A percentile compares a stretch with the other conserved stretches of the same genome.
phyloP scores from a whole-genome alignment of 345 rosid genomes.

The Brassica napus region Da-Ae NC_063442.1:26612501-26613000 shows the following conservation, averaged over 20 bases:
- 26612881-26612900: slow-evolving; percentile 41
- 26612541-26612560: background rate
- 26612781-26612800: slow-evolving; percentile 42
- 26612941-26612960: slow-evolving; percentile 39
- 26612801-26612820: slow-evolving; percentile 61
- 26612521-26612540: no score
- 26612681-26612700: slow-evolving; percentile 34
- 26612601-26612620: slow-evolving; percentile 1
- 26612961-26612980: slow-evolving; percentile 28
- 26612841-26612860: slow-evolving; percentile 66
- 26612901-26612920: slow-evolving; percentile 71
- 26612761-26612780: background rate
- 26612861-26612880: slow-evolving; percentile 59
- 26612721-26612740: slow-evolving; percentile 14
- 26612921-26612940: slow-evolving; percentile 55
- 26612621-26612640: background rate
- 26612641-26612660: slow-evolving; percentile 19
- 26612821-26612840: slow-evolving; percentile 59
- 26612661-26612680: slow-evolving; percentile 10
- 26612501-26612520: no score
- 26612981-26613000: slow-evolving; percentile 57
- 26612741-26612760: background rate
- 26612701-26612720: slow-evolving; percentile 15
- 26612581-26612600: background rate
- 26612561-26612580: background rate